These are phyloP conservation scores for Geotrichum restrictum DNA, from an alignment of 1,139 yeast genomes.

Conservation along the genomic window DNA sequence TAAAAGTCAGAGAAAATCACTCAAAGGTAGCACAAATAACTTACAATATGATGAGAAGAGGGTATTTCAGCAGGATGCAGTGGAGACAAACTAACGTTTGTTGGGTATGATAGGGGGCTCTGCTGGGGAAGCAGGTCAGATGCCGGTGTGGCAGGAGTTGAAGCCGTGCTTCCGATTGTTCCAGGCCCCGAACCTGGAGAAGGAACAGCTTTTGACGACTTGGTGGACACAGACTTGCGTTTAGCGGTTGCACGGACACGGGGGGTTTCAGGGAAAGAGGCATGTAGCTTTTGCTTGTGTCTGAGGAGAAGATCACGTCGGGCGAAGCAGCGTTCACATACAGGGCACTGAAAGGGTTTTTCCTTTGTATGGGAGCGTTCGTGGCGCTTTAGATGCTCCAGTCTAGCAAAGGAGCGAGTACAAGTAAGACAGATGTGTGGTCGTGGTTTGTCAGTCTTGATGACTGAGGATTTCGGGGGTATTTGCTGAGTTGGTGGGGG, in stretches of 20 bases:
- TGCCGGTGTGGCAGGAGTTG: not conserved
- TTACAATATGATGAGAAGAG: not conserved
- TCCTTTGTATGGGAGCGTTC: slow-evolving; percentile 95
- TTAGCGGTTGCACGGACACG: slow-evolving; percentile 24
- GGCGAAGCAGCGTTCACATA: slow-evolving; percentile 93
- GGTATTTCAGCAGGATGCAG: not conserved
- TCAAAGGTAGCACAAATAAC: not conserved
- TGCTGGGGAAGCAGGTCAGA: slow-evolving; percentile 6
- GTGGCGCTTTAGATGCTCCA: slow-evolving; percentile 90
- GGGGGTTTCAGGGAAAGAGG: slow-evolving; percentile 41
- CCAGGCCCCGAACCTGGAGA: not conserved
- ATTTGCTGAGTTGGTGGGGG: slow-evolving; percentile 56
- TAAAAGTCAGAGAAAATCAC: not conserved
- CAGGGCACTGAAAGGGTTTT: slow-evolving; percentile 94
- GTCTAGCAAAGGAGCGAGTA: slow-evolving; percentile 90
- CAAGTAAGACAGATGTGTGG: slow-evolving; percentile 88
- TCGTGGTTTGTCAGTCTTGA: slow-evolving; percentile 85
- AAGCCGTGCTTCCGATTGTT: not conserved
- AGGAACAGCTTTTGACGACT: slow-evolving; percentile 12
- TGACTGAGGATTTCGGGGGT: slow-evolving; percentile 78
- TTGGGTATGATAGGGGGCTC: slow-evolving; percentile 6
- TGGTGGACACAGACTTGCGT: slow-evolving; percentile 18
- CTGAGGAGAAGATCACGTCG: slow-evolving; percentile 83
- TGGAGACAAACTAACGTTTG: not conserved
- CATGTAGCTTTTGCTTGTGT: slow-evolving; percentile 91